Conservation (phyloP, 164 flowering plant genomes). For the Pachysandra terminalis region DNA sequence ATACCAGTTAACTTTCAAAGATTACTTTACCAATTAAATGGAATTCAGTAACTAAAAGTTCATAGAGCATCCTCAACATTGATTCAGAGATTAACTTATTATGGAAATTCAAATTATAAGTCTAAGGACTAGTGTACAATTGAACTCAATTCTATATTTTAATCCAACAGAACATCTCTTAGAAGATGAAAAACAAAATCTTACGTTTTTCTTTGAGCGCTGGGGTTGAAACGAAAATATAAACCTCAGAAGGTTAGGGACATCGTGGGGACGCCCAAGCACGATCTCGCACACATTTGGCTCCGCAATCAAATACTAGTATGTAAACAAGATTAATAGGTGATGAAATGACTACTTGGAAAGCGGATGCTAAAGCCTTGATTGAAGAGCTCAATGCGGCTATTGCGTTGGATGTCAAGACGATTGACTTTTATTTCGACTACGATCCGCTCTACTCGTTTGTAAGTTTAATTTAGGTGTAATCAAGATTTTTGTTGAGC, state of each 20-base stretch:
- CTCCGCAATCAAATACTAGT: constrained; percentile 78
- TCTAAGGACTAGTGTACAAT: background rate
- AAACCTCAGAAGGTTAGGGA: constrained; percentile 74
- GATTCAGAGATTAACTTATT: background rate
- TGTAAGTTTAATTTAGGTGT: too few species aligned
- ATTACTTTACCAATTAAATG: too few species aligned
- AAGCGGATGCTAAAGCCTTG: too few species aligned
- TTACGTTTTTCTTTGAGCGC: constrained; percentile 45
- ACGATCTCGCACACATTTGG: constrained; percentile 60
- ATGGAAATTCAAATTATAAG: background rate
- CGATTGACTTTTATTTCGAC: too few species aligned
- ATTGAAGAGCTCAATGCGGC: too few species aligned
- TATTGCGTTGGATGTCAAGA: too few species aligned
- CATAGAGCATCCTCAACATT: background rate
- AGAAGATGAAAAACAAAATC: background rate
- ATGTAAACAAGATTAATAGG: too few species aligned
- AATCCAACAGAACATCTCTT: background rate
- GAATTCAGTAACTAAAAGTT: too few species aligned
- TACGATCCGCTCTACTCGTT: too few species aligned
- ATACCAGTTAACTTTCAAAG: too few species aligned
- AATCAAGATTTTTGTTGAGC: too few species aligned
- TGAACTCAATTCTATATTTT: background rate
- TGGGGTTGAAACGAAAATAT: constrained; percentile 82
- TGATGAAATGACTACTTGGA: too few species aligned
- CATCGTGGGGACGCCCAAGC: constrained; percentile 76